Conservation (phyloP, 1,284 basidiomycete species). For the Sanguinoderma infundibulare region DNA sequence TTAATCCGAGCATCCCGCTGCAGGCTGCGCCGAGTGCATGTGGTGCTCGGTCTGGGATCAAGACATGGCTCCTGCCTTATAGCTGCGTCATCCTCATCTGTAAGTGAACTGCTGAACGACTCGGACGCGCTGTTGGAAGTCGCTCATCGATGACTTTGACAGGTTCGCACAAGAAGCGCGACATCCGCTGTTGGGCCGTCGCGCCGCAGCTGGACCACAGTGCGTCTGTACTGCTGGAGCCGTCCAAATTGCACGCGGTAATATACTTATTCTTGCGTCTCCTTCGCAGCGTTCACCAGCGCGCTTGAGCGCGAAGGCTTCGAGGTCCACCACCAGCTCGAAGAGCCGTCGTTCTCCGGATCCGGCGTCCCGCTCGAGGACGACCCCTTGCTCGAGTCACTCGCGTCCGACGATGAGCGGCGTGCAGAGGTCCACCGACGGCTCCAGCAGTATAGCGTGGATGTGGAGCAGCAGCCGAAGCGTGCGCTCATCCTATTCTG, state of each 20-base stretch:
- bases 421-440: constrained; percentile 49
- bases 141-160: not conserved
- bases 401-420: constrained; percentile 35
- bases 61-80: constrained; percentile 77
- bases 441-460: constrained; percentile 48
- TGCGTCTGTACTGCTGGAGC: constrained; percentile 33
- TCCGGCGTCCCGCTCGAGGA: constrained; percentile 56
- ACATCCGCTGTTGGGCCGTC: constrained; percentile 88
- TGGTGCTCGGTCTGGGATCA: constrained; percentile 47
- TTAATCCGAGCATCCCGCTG: constrained; percentile 51
- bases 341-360: constrained; percentile 62
- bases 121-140: no score
- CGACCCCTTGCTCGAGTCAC: constrained; percentile 39
- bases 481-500: constrained; percentile 81
- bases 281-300: constrained; percentile 56
- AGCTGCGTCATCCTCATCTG: constrained; percentile 82
- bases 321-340: constrained; percentile 75
- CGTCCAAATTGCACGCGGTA: no score
- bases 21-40: constrained; percentile 40
- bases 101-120: constrained; percentile 33
- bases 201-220: constrained; percentile 83
- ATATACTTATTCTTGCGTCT: not conserved
- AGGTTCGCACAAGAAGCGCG: constrained; percentile 92
- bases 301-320: constrained; percentile 68
- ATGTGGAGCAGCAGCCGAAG: constrained; percentile 41